Percentiles rank a stretch among this genome's conserved stretches.
These are phyloP conservation scores for Lentinula lateritia DNA, from an alignment of 768 basidiomycete species.

Conservation along the genomic window DNA sequence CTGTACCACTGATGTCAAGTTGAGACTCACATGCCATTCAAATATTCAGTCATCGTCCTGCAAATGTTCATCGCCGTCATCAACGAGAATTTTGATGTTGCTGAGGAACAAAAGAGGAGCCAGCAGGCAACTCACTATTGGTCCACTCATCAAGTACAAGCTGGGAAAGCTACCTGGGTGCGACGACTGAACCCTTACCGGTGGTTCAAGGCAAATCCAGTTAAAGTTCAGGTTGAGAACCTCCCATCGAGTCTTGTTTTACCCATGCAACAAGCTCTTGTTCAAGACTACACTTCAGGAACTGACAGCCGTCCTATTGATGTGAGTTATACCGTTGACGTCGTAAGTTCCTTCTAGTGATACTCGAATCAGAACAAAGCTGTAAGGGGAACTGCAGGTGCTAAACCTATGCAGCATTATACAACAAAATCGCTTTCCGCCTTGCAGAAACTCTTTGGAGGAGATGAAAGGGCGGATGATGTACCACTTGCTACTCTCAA, in stretches of 20 bases:
- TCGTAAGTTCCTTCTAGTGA: neutral
- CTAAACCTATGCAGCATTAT: slow-evolving; percentile 39
- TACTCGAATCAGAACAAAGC: neutral
- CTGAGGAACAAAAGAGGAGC: slow-evolving; percentile 83
- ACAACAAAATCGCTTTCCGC: slow-evolving; percentile 52
- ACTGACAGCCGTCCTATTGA: slow-evolving; percentile 19
- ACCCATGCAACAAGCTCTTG: slow-evolving; percentile 73
- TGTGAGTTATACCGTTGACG: slow-evolving; percentile 19
- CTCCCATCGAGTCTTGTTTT: slow-evolving; percentile 69
- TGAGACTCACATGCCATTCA: slow-evolving; percentile 1
- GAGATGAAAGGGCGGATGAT: slow-evolving; percentile 43
- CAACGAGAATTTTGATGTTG: slow-evolving; percentile 91
- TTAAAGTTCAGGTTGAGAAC: slow-evolving; percentile 63
- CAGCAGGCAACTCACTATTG: slow-evolving; percentile 73
- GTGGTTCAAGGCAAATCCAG: slow-evolving; percentile 72
- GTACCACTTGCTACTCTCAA: slow-evolving; percentile 57
- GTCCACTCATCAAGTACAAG: slow-evolving; percentile 46
- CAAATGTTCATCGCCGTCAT: slow-evolving; percentile 98
- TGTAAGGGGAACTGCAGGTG: slow-evolving; percentile 13
- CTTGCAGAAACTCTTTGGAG: slow-evolving; percentile 64
- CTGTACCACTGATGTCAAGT: slow-evolving; percentile 1
- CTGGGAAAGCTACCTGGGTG: slow-evolving; percentile 58
- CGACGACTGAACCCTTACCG: slow-evolving; percentile 81
- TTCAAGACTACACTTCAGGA: slow-evolving; percentile 46
- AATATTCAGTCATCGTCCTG: slow-evolving; percentile 68